Conservation (phyloP, 75 land plant genomes). For the Adiantum capillusveneris region DNA sequence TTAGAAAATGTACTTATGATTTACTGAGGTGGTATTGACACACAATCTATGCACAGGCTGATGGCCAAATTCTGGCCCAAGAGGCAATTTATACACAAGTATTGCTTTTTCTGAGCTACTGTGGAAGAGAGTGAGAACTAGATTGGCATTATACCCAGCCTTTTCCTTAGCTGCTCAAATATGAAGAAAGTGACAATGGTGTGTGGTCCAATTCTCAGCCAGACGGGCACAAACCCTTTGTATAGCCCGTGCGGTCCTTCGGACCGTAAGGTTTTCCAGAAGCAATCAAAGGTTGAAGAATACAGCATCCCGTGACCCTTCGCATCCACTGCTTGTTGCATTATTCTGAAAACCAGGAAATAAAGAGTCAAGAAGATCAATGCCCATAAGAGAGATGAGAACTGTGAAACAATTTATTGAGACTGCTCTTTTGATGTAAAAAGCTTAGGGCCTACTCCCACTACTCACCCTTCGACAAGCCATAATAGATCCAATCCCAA, state of each 20-base stretch:
- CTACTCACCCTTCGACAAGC: no score
- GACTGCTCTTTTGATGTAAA: no score
- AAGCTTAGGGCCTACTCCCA: no score
- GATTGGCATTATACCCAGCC: slow-evolving; percentile 30
- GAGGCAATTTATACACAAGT: no score
- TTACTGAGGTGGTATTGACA: no score
- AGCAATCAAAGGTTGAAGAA: slow-evolving; percentile 36
- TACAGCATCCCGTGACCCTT: slow-evolving; percentile 30
- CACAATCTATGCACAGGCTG: no score
- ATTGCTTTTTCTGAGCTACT: no score
- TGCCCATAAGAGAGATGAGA: not conserved
- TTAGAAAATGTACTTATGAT: no score
- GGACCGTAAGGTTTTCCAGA: slow-evolving; percentile 32
- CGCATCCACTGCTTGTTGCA: slow-evolving; percentile 34
- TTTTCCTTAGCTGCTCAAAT: slow-evolving; percentile 38
- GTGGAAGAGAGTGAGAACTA: slow-evolving; percentile 8
- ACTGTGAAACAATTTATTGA: no score
- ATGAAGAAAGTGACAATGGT: slow-evolving; percentile 40
- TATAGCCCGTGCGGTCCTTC: slow-evolving; percentile 36
- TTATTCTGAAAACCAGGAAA: slow-evolving; percentile 19
- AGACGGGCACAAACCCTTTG: slow-evolving; percentile 44
- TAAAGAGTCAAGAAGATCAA: no score
- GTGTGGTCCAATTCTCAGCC: slow-evolving; percentile 47
- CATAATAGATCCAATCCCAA: no score
- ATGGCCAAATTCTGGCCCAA: no score